Evolutionary conservation across 1,284 basidiomycete species (phyloP).

Genomic region (Microbotryum lychnidis-dioicae): DNA sequence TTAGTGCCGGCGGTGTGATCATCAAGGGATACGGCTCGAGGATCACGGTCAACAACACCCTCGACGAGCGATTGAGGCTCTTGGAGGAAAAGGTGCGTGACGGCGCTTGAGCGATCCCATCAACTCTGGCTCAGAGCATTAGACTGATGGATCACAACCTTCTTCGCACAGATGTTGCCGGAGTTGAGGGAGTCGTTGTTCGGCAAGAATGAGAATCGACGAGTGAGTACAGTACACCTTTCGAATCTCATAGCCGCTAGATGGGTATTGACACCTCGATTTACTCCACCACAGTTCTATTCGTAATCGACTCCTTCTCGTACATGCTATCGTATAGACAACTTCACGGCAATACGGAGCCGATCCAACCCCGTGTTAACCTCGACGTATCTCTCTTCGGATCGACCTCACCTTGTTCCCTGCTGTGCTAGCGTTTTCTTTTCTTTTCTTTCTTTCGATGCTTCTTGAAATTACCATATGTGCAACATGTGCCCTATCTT

Average conservation of each 20-base stretch:
- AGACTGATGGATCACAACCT: not conserved
- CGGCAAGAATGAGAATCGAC: slow-evolving; percentile 46
- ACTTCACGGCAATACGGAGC: too few species aligned
- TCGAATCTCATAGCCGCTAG: not conserved
- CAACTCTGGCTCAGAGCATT: not conserved
- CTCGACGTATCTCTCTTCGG: too few species aligned
- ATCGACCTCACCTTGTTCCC: too few species aligned
- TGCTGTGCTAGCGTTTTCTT: too few species aligned
- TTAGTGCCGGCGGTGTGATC: slow-evolving; percentile 73
- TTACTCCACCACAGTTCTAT: slow-evolving; percentile 10
- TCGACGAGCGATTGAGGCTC: slow-evolving; percentile 76
- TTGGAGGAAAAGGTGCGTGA: slow-evolving; percentile 72
- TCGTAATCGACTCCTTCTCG: slow-evolving; percentile 3
- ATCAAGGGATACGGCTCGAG: slow-evolving; percentile 61
- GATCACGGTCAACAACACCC: slow-evolving; percentile 83
- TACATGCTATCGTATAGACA: too few species aligned
- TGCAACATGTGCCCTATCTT: too few species aligned
- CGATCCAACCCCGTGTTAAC: too few species aligned
- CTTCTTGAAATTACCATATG: too few species aligned
- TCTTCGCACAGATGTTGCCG: slow-evolving; percentile 64
- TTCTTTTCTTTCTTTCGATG: too few species aligned
- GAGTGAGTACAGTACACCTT: slow-evolving; percentile 5
- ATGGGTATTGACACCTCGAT: not conserved
- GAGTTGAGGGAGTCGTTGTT: slow-evolving; percentile 80
- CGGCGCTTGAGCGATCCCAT: not conserved